Base-by-base conservation (phyloP, 129 eudicot species). In the Glebionis coronaria region DNA sequence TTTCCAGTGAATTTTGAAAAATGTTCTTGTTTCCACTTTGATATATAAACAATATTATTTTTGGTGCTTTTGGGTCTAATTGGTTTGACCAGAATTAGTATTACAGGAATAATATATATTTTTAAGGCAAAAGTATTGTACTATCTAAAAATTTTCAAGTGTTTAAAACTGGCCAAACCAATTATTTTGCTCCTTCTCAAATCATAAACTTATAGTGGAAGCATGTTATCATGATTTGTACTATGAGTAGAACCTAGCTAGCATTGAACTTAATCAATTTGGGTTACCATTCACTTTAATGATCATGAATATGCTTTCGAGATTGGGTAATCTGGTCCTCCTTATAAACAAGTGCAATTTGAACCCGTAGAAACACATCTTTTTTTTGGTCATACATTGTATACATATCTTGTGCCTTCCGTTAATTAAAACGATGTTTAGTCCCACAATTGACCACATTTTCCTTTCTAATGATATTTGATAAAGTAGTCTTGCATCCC, bases 11-110 rank as follows among this genome's bases (percentile, higher is more conserved):
- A 61, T 50, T 72, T 18, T 63, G 71, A 51, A 40, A 63, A 29
- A 42, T 73, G 63, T 63, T 63, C 70, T 16, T 63, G 56, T 63
- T 72, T 72, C 77, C 70, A 62, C 76, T 72, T 72, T 62, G 44
- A 54, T 9, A 62, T 16, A 72, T 63, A 73, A 63, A 73, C 65
- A 63, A 64, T 46, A 64, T 63, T 64, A 63, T 65, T 63, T 64
- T 73, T 35, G 69, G 69, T 71, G 59, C 69, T 71, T 71, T 71
- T 56, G 21, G 44, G 65, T 53, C 47, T 64, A 23, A 20, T 55
- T 53, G 58, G 49, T 64, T 63, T 73, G 65, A 63, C 71, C 78
- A 73, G 55, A 54, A 15, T 14, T 73, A 70, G 64, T 29, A 45
- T 20, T 58, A 58, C 25, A 8, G 19, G 44, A 73, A 73, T 29